These are phyloP conservation scores for Diplotaxis tenuifolia DNA, from an alignment of 345 rosid species.

Conservation along the genomic window DNA sequence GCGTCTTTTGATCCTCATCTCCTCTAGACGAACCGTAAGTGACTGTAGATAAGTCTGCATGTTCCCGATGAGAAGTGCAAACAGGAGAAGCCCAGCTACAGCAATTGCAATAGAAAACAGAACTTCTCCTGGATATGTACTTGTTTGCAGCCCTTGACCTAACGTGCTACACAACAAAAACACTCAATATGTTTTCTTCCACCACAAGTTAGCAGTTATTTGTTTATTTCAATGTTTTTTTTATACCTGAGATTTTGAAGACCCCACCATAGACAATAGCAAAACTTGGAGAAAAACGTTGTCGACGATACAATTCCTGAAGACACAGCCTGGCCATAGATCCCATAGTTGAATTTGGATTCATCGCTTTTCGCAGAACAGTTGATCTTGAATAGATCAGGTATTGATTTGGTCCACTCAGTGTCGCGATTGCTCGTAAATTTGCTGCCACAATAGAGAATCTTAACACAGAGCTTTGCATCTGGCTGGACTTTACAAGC, in stretches of 20 bases:
- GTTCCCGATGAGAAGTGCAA: conserved; percentile 77
- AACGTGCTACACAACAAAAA: conserved; percentile 54
- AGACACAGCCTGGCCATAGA: conserved; percentile 67
- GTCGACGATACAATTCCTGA: conserved; percentile 55
- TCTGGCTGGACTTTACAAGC: conserved; percentile 47
- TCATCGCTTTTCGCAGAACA: conserved; percentile 42
- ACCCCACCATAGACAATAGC: conserved; percentile 92
- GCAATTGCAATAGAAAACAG: conserved; percentile 75
- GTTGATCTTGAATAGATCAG: conserved; percentile 37
- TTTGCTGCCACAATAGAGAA: conserved; percentile 69
- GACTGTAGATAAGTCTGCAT: conserved; percentile 93
- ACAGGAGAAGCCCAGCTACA: conserved; percentile 68
- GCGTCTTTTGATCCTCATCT: conserved; percentile 83
- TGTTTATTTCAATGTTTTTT: background rate
- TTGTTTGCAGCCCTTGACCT: conserved; percentile 84
- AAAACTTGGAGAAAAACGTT: conserved; percentile 55
- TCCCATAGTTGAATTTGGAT: conserved; percentile 58
- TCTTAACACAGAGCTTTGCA: conserved; percentile 43
- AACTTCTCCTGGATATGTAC: conserved; percentile 68
- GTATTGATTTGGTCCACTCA: conserved; percentile 52
- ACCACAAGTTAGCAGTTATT: background rate
- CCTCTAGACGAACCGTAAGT: conserved; percentile 75
- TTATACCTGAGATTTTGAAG: conserved; percentile 77
- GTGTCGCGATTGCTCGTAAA: conserved; percentile 40
- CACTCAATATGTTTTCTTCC: background rate